Conservation (phyloP, 2,329 filamentous ascomycete genomes). For the Ascochyta fabae region DNA sequence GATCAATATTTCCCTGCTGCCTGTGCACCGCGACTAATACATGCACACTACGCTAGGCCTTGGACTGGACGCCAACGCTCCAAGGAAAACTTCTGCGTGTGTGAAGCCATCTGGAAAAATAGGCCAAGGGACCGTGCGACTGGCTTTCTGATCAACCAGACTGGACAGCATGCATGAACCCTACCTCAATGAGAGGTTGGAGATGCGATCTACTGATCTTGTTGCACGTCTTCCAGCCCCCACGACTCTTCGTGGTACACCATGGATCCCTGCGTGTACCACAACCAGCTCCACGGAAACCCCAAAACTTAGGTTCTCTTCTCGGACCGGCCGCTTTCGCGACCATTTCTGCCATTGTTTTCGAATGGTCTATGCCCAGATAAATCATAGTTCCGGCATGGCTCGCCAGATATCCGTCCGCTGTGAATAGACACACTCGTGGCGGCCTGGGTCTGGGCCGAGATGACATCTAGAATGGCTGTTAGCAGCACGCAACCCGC, state of each 20-base stretch:
- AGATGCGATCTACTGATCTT: background rate
- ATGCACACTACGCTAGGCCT: constrained; percentile 3
- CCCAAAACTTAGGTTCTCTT: background rate
- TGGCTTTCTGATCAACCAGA: background rate
- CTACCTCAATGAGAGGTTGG: background rate
- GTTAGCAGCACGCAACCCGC: background rate
- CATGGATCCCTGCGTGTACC: background rate
- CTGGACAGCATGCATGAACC: background rate
- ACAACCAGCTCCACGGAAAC: background rate
- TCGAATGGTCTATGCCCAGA: background rate
- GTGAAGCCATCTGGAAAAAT: constrained; percentile 3
- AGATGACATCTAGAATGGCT: background rate
- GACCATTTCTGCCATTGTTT: background rate
- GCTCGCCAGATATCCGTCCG: background rate
- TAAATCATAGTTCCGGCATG: background rate
- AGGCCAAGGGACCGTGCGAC: constrained; percentile 7
- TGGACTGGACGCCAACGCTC: background rate
- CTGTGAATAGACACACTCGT: background rate
- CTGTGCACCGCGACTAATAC: background rate
- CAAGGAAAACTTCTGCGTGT: background rate
- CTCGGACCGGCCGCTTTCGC: background rate
- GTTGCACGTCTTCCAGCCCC: background rate
- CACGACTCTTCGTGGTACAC: background rate
- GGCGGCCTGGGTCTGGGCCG: background rate
- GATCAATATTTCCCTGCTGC: background rate